A percentile compares a stretch with the other conserved stretches of the same genome.
These are phyloP conservation scores for Mortierella sp. DNA, from an alignment of 371 early-diverging fungal species.

Conservation along the genomic window DNA sequence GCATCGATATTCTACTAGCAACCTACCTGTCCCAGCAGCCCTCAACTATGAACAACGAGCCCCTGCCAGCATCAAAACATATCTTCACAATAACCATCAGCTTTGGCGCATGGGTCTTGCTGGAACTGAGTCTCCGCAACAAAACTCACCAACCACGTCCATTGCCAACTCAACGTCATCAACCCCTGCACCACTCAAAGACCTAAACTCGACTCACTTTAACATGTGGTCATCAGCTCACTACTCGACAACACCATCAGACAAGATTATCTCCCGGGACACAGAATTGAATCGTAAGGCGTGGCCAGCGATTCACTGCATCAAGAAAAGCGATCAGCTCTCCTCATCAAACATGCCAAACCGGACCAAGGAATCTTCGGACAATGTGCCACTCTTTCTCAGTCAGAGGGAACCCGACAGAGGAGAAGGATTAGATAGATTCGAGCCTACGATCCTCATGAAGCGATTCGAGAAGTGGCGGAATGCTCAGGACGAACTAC, in stretches of 20 bases:
- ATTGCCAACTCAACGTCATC: not conserved
- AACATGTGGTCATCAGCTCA: not conserved
- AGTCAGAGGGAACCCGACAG: not conserved
- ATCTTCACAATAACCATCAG: constrained; percentile 24
- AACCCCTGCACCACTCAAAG: too few species aligned
- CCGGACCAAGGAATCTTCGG: not conserved
- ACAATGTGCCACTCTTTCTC: constrained; percentile 24
- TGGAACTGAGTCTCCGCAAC: not conserved
- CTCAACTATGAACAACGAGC: not conserved
- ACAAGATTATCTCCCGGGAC: not conserved
- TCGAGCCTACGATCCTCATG: constrained; percentile 20
- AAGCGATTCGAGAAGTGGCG: constrained; percentile 20
- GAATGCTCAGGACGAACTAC: not conserved
- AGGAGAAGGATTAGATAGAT: not conserved
- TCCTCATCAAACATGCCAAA: not conserved
- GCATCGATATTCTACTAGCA: not conserved
- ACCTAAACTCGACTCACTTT: not conserved
- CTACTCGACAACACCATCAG: not conserved
- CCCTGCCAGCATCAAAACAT: not conserved
- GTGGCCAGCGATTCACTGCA: not conserved
- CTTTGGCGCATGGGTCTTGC: constrained; percentile 34
- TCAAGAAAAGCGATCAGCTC: not conserved
- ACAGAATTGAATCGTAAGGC: not conserved
- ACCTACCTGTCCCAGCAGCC: not conserved
- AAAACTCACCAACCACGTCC: not conserved